Evolutionary conservation across 2,329 filamentous ascomycete genomes (phyloP).

Genomic region (Penicillium sp.): DNA sequence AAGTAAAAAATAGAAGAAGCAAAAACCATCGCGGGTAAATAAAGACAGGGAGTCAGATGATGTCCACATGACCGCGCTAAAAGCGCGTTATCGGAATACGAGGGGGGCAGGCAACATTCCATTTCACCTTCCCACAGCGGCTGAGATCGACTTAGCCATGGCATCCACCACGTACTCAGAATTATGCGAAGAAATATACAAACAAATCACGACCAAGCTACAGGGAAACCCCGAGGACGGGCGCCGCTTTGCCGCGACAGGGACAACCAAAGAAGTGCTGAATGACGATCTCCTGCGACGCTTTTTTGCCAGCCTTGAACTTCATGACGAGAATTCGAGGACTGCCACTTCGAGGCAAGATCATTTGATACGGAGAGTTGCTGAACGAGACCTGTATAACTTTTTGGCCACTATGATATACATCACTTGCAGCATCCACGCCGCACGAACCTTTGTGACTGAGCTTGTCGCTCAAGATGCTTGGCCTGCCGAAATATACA

Average conservation of each 20-base stretch:
- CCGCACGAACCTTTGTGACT: conserved; percentile 2
- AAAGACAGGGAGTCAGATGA: neutral
- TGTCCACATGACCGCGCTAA: neutral
- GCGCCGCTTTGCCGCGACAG: neutral
- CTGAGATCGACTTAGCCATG: conserved; percentile 19
- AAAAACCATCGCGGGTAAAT: neutral
- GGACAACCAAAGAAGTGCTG: conserved; percentile 2
- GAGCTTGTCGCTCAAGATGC: neutral
- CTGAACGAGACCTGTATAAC: neutral
- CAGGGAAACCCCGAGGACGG: neutral
- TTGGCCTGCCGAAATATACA: neutral
- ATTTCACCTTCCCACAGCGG: neutral
- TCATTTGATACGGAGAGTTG: neutral
- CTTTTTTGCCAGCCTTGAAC: neutral
- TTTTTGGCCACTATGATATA: conserved; percentile 8
- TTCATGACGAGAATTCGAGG: neutral
- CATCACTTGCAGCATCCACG: neutral
- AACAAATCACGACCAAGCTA: neutral
- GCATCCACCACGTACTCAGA: neutral
- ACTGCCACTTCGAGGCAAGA: neutral
- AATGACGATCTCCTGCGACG: neutral
- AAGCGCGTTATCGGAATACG: neutral
- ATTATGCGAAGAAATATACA: neutral
- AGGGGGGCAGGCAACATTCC: neutral
- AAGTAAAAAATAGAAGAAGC: neutral